Evolutionary conservation across 805 yeast genomes (phyloP).

Genomic region (Monosporozyma aquatica): DNA sequence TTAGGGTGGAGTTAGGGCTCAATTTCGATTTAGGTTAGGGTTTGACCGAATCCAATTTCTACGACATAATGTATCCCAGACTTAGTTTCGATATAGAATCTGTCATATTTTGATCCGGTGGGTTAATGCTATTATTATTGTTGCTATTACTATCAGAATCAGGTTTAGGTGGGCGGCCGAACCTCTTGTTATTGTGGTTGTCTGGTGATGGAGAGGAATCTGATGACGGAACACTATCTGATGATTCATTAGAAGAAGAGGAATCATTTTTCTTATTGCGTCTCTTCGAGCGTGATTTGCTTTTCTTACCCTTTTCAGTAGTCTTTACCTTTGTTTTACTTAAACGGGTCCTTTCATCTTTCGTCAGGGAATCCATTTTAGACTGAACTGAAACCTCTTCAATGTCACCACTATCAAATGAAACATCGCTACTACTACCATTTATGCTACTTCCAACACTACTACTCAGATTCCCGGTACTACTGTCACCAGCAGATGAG

Average conservation of each 20-base stretch:
- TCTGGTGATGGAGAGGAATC: too few relatives aligned
- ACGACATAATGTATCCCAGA: constrained; percentile 6
- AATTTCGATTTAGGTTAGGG: not conserved
- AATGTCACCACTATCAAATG: not conserved
- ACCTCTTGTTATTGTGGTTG: too few relatives aligned
- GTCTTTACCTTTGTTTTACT: not conserved
- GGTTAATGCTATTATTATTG: too few relatives aligned
- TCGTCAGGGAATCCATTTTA: too few relatives aligned
- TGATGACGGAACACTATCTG: too few relatives aligned
- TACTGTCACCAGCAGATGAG: not conserved
- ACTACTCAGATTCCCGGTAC: not conserved
- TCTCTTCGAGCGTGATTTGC: not conserved
- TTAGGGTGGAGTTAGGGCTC: too few relatives aligned
- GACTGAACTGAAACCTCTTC: too few relatives aligned
- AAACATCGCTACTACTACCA: not conserved
- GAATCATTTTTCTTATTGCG: not conserved
- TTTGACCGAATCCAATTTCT: not conserved
- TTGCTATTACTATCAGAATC: not conserved
- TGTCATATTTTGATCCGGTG: too few relatives aligned
- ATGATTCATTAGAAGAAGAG: too few relatives aligned
- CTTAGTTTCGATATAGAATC: constrained; percentile 4
- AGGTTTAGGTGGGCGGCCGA: too few relatives aligned
- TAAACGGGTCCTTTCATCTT: too few relatives aligned
- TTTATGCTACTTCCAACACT: not conserved
- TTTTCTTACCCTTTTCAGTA: not conserved